These are phyloP conservation scores for Boletus rubescentipes DNA, from an alignment of 768 basidiomycete genomes.

Conservation along the genomic window DNA sequence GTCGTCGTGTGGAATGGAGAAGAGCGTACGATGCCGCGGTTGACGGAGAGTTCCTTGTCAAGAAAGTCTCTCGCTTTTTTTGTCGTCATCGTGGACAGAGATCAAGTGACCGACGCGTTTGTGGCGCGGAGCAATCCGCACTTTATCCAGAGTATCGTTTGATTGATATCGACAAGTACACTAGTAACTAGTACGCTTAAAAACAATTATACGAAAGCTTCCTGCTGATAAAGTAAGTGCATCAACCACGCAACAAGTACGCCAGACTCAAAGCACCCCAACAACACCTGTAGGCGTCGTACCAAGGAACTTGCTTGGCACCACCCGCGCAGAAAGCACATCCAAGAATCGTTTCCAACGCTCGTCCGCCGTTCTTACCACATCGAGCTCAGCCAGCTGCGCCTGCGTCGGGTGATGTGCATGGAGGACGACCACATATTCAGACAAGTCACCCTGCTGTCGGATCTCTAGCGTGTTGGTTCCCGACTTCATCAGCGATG, in stretches of 20 bases:
- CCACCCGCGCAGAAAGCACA: slow-evolving; percentile 12
- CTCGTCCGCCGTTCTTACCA: slow-evolving; percentile 11
- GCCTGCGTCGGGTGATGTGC: slow-evolving; percentile 48
- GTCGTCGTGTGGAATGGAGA: neutral
- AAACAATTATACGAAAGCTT: too few species aligned
- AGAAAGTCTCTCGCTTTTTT: slow-evolving; percentile 39
- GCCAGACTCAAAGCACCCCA: neutral
- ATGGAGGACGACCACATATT: slow-evolving; percentile 46
- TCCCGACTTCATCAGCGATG: slow-evolving; percentile 42
- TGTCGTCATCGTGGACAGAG: slow-evolving; percentile 27
- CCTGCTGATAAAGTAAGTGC: neutral
- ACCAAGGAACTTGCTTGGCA: neutral
- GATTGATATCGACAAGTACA: too few species aligned
- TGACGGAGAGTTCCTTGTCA: slow-evolving; percentile 46
- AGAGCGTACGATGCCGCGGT: slow-evolving; percentile 42
- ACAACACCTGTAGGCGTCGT: neutral
- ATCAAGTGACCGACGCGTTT: slow-evolving; percentile 7
- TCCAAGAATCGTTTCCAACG: slow-evolving; percentile 22
- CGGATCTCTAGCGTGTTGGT: slow-evolving; percentile 43
- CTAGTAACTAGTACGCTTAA: too few species aligned
- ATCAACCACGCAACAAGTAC: neutral
- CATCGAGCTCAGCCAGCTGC: slow-evolving; percentile 37
- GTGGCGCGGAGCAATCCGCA: slow-evolving; percentile 2
- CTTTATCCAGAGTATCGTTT: too few species aligned
- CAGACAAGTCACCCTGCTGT: slow-evolving; percentile 44